Evolutionary conservation across 495 filamentous ascomycete species (phyloP).

Genomic region (Talaromyces wortmannii): DNA sequence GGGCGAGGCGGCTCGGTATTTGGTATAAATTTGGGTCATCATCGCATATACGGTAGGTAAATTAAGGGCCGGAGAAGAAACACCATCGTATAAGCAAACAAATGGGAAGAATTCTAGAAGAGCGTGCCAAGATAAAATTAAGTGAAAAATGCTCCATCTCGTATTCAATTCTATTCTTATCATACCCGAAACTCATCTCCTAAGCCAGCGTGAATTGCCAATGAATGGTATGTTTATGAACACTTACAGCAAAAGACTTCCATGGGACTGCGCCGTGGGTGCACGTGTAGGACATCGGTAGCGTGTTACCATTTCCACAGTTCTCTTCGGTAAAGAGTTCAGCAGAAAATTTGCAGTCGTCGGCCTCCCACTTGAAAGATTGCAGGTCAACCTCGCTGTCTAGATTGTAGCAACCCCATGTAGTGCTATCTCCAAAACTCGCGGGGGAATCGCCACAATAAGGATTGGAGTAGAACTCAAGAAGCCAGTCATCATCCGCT

Average conservation of each 20-base stretch:
- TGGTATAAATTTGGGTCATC: background rate
- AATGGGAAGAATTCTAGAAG: background rate
- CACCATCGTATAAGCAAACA: background rate
- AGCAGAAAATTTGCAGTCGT: background rate
- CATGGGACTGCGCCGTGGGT: background rate
- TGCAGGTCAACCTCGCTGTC: background rate
- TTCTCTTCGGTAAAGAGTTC: background rate
- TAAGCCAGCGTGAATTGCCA: background rate
- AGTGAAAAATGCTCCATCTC: background rate
- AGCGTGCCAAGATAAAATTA: background rate
- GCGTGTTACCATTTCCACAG: background rate
- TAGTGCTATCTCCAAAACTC: background rate
- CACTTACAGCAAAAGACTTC: background rate
- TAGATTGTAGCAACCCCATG: background rate
- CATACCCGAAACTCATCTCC: background rate
- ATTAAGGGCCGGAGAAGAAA: background rate
- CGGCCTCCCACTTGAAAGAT: background rate
- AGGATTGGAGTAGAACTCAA: background rate
- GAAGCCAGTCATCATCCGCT: background rate
- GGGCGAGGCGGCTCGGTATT: background rate
- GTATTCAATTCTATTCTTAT: background rate
- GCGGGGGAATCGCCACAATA: background rate
- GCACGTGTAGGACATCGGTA: background rate
- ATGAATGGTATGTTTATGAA: background rate
- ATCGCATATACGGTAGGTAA: background rate